A percentile compares a stretch with the other conserved stretches of the same genome.
These are phyloP conservation scores for Botryotinia globosa DNA, from an alignment of 2,329 filamentous ascomycete species.

Conservation along the genomic window DNA sequence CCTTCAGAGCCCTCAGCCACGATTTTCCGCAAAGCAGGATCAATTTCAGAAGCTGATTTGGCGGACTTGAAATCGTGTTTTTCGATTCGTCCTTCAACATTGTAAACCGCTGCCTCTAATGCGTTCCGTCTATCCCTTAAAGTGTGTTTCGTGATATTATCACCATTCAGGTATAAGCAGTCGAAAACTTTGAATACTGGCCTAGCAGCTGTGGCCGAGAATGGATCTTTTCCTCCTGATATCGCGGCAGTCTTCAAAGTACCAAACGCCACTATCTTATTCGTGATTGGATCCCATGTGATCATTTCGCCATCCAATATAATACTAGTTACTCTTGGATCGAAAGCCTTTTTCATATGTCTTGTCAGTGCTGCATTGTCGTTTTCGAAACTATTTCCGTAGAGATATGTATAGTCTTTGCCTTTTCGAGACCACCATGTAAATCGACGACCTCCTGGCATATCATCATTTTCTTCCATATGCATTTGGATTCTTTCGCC, in stretches of 20 bases:
- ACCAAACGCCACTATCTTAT: conserved; percentile 85
- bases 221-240: conserved; percentile 72
- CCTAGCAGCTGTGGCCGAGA: conserved; percentile 57
- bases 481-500: conserved; percentile 97
- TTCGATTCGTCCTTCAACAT: conserved; percentile 74
- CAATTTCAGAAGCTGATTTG: conserved; percentile 67
- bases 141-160: conserved; percentile 75
- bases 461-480: conserved; percentile 68
- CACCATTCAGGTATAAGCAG: conserved; percentile 82
- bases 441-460: conserved; percentile 71
- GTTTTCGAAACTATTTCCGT: conserved; percentile 74
- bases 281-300: conserved; percentile 85
- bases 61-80: conserved; percentile 71
- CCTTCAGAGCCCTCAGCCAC: conserved; percentile 87
- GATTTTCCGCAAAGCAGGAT: conserved; percentile 74
- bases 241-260: conserved; percentile 89
- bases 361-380: conserved; percentile 74
- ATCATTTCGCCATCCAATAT: conserved; percentile 99
- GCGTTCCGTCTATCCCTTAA: conserved; percentile 77
- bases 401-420: conserved; percentile 94
- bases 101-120: conserved; percentile 66
- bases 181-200: conserved; percentile 88
- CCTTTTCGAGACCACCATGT: conserved; percentile 93
- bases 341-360: conserved; percentile 75
- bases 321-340: conserved; percentile 72